Conservation (phyloP, 164 flowering plant genomes). For the Berberis thunbergii region DNA sequence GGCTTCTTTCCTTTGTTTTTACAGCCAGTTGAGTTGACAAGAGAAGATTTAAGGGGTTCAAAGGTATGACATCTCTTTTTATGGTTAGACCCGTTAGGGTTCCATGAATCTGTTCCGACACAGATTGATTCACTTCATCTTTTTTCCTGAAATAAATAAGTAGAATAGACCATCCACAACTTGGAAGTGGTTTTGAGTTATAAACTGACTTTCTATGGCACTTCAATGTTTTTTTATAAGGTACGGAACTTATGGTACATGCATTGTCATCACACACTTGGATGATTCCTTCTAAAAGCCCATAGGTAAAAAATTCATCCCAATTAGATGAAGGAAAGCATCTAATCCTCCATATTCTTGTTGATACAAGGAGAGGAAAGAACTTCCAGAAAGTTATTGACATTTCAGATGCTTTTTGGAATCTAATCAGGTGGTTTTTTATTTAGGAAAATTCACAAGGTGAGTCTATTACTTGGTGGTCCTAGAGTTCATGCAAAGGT, state of each 20-base stretch:
- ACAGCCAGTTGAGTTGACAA: conserved; percentile 62
- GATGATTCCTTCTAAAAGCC: too few species aligned
- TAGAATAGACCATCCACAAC: too few species aligned
- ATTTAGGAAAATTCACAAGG: background rate
- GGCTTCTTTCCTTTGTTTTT: conserved; percentile 6
- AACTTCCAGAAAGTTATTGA: background rate
- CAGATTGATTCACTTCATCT: background rate
- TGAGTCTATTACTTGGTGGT: background rate
- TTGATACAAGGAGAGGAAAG: too few species aligned
- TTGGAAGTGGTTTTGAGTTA: background rate
- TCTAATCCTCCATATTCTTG: too few species aligned
- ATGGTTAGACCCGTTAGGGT: background rate
- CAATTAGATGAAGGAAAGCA: too few species aligned
- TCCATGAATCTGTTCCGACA: background rate
- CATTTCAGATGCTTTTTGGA: background rate
- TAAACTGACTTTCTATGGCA: background rate
- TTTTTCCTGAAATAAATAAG: too few species aligned
- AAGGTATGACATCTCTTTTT: conserved; percentile 42
- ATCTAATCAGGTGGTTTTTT: background rate
- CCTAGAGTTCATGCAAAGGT: too few species aligned
- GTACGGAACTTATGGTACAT: too few species aligned
- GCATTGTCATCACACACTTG: too few species aligned
- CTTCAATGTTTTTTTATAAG: too few species aligned
- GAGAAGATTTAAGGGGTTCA: conserved; percentile 70
- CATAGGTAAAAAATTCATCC: too few species aligned